Base-by-base conservation (phyloP, 2,329 filamentous ascomycete species). In the Fusarium sp. region DNA sequence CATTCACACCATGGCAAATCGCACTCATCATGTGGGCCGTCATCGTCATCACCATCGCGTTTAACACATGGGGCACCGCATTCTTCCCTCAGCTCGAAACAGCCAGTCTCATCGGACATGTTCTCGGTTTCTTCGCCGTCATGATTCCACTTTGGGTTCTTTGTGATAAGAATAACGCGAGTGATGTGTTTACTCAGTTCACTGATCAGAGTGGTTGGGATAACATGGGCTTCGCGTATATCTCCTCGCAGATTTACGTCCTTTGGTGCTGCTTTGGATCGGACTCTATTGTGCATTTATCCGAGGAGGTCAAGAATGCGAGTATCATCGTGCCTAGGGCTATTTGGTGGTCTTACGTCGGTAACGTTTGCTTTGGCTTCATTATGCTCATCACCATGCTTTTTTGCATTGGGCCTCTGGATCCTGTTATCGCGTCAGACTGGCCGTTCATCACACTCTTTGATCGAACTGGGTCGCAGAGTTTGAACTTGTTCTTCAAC, bases 361-460 rank as follows among this genome's bases (percentile, higher is more conserved):
- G 65, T 0, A 68, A 68, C 1, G 64, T 68, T 3, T 51, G 54
- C 13, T 68, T 68, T 0, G 65, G 65, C 1, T 68, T 68, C 40
- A 34, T 68, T 8, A 68, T 68, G 65, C 59, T 68, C 1, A 64
- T 68, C 4, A 68, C 65, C 3, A 68, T 68, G 65, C 65, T 68
- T 4, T 68, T 68, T 23, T 68, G 65, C 45, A 68, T 68, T 4
- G 65, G 65, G 1, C 65, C 65, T 4, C 54, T 68, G 5, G 58
- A 68, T 18, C 2, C 48, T 0, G 42, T 68, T 11, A 50, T 64
- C 2, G 64, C 41, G 13, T 53, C 65, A 5, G 65, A 68, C 5
- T 68, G 65, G 65, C 65, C 65, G 1, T 68, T 68, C 0, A 68
- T 68, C 8, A 49, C 59, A 0, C 41, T 68, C 0, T 68, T 68